Evolutionary conservation across 345 rosid species (phyloP).

Genomic region (Hibiscus mutabilis): DNA sequence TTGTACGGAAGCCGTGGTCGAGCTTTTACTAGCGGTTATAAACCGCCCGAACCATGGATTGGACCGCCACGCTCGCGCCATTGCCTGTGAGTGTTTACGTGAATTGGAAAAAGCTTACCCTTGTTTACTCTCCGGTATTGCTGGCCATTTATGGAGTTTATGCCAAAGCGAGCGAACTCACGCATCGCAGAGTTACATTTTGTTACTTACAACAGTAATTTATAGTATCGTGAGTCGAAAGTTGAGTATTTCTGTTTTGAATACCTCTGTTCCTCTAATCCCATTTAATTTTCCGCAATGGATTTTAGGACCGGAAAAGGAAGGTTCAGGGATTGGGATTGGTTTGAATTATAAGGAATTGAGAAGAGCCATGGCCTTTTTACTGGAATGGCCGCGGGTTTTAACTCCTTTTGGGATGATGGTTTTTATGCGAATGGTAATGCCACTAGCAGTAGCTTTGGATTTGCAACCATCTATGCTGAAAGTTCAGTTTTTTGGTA

Average conservation of each 20-base stretch:
- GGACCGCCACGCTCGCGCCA: slow-evolving; percentile 75
- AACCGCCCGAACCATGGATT: slow-evolving; percentile 85
- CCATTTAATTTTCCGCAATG: slow-evolving; percentile 73
- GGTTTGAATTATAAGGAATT: slow-evolving; percentile 81
- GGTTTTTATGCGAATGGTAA: slow-evolving; percentile 74
- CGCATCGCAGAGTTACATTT: slow-evolving; percentile 70
- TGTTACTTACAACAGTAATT: slow-evolving; percentile 60
- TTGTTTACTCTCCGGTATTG: slow-evolving; percentile 65
- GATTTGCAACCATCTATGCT: slow-evolving; percentile 87
- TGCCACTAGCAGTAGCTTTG: slow-evolving; percentile 63
- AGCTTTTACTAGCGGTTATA: slow-evolving; percentile 59
- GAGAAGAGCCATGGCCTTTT: slow-evolving; percentile 76
- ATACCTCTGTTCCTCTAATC: slow-evolving; percentile 62
- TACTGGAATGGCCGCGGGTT: slow-evolving; percentile 73
- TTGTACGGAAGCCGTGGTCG: slow-evolving; percentile 47
- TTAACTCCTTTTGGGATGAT: slow-evolving; percentile 75
- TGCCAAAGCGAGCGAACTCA: slow-evolving; percentile 90
- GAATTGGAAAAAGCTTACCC: slow-evolving; percentile 72
- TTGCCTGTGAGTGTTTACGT: slow-evolving; percentile 83
- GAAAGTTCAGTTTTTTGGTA: slow-evolving; percentile 81
- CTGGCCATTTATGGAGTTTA: slow-evolving; percentile 78
- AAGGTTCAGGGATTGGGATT: slow-evolving; percentile 29
- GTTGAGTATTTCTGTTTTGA: slow-evolving; percentile 57
- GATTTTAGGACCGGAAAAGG: slow-evolving; percentile 29
- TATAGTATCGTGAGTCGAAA: slow-evolving; percentile 51